Percentiles rank a stretch among this genome's conserved stretches.
Conservation (phyloP, 495 filamentous ascomycete genomes). For the Penicillium bialowiezense region DNA sequence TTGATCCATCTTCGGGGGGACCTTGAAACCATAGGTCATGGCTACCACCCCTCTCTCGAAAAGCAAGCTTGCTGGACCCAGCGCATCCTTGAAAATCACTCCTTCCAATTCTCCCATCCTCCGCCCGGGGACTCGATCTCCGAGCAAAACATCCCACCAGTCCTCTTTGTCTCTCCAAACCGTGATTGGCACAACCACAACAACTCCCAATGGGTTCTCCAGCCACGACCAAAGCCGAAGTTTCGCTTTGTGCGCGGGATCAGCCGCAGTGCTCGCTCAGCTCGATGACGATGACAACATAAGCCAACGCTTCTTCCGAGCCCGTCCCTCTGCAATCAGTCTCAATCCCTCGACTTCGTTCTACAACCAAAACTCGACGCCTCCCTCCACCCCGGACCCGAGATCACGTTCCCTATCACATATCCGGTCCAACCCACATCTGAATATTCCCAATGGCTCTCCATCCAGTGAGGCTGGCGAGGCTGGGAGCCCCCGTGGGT, state of each 20-base stretch:
- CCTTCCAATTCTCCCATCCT: slow-evolving; percentile 75
- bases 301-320: slow-evolving; percentile 85
- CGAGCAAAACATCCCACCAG: slow-evolving; percentile 51
- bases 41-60: slow-evolving; percentile 34
- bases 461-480: slow-evolving; percentile 54
- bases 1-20: slow-evolving; percentile 26
- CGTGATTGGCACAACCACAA: slow-evolving; percentile 86
- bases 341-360: slow-evolving; percentile 54
- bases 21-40: slow-evolving; percentile 32
- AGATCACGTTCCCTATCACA: slow-evolving; percentile 33
- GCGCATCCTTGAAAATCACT: slow-evolving; percentile 63
- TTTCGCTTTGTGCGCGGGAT: slow-evolving; percentile 90
- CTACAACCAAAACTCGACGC: slow-evolving; percentile 63
- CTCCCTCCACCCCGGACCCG: slow-evolving; percentile 44
- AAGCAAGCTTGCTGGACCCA: slow-evolving; percentile 33
- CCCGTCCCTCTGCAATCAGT: slow-evolving; percentile 73
- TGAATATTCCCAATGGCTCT: slow-evolving; percentile 28
- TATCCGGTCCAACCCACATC: slow-evolving; percentile 28
- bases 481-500: slow-evolving; percentile 62
- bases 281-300: slow-evolving; percentile 68
- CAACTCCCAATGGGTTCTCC: slow-evolving; percentile 83
- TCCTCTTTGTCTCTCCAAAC: slow-evolving; percentile 67
- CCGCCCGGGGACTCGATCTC: slow-evolving; percentile 59
- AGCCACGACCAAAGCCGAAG: slow-evolving; percentile 62
- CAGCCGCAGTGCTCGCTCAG: slow-evolving; percentile 85